phyloP scores from a whole-genome alignment of 1,284 basidiomycete genomes.

The Heimioporus retisporus region DNA sequence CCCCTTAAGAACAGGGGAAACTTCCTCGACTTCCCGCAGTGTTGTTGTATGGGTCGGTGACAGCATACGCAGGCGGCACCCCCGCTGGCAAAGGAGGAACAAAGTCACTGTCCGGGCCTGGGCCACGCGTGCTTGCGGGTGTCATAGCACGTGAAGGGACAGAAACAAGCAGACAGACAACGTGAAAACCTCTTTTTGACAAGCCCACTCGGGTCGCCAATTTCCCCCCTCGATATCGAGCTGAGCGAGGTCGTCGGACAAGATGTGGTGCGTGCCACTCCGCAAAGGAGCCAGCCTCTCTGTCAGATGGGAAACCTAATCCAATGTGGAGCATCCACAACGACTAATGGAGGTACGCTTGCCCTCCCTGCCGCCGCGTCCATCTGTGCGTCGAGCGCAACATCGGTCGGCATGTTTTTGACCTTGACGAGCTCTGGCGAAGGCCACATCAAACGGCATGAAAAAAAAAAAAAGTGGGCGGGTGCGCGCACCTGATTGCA shows the following conservation, averaged over 20 bases:
- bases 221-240: slow-evolving; percentile 75
- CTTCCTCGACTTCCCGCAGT: slow-evolving; percentile 27
- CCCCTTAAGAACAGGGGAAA: slow-evolving; percentile 32
- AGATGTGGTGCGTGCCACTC: slow-evolving; percentile 71
- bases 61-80: slow-evolving; percentile 50
- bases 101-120: slow-evolving; percentile 18
- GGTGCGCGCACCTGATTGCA: no score
- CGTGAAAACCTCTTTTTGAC: slow-evolving; percentile 73
- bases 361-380: slow-evolving; percentile 57
- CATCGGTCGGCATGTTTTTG: slow-evolving; percentile 72
- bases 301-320: slow-evolving; percentile 60
- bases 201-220: slow-evolving; percentile 80
- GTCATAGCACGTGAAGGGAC: slow-evolving; percentile 56
- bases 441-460: no score
- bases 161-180: slow-evolving; percentile 61
- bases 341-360: slow-evolving; percentile 17
- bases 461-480: no score
- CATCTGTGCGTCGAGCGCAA: slow-evolving; percentile 58
- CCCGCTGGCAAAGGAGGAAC: slow-evolving; percentile 27
- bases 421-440: slow-evolving; percentile 70
- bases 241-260: slow-evolving; percentile 68
- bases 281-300: slow-evolving; percentile 72
- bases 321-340: slow-evolving; percentile 10
- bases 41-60: slow-evolving; percentile 41
- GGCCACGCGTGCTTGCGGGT: slow-evolving; percentile 43